Percentiles rank a stretch among this genome's conserved stretches.
phyloP scores from a whole-genome alignment of 177 flowering plant genomes.

The Vitis hybrid region DNA sequence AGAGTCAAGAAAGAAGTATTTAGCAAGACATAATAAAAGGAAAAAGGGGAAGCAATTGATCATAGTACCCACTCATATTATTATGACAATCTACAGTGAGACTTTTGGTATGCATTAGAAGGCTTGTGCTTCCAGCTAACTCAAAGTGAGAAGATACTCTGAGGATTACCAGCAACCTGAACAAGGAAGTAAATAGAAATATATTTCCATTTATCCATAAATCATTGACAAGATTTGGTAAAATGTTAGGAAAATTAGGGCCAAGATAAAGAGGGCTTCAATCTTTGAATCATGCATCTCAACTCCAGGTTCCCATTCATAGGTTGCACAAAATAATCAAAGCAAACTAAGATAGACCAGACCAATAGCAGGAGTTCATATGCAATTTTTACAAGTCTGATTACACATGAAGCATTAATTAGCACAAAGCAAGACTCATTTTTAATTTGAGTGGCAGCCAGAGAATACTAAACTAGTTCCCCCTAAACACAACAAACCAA shows the following conservation, averaged over 20 bases:
- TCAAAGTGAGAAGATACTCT: no score
- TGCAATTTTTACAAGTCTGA: background rate
- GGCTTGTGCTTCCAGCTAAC: no score
- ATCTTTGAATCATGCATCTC: background rate
- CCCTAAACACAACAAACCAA: background rate
- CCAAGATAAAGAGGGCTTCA: background rate
- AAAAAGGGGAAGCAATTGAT: no score
- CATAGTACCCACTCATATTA: no score
- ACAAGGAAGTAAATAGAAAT: no score
- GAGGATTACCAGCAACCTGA: no score
- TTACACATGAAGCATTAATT: background rate
- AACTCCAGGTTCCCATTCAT: background rate
- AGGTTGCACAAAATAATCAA: background rate
- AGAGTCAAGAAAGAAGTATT: no score
- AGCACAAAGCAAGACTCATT: background rate
- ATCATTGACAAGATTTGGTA: background rate
- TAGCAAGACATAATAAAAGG: no score
- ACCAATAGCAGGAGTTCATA: background rate
- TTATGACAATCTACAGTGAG: no score
- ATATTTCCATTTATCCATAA: no score
- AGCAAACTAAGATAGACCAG: background rate
- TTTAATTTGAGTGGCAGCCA: background rate
- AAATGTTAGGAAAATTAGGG: background rate
- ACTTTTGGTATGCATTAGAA: no score
- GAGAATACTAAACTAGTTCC: background rate